phyloP scores from a whole-genome alignment of 495 filamentous ascomycete species.

The Aspergillus homomorphus region DNA sequence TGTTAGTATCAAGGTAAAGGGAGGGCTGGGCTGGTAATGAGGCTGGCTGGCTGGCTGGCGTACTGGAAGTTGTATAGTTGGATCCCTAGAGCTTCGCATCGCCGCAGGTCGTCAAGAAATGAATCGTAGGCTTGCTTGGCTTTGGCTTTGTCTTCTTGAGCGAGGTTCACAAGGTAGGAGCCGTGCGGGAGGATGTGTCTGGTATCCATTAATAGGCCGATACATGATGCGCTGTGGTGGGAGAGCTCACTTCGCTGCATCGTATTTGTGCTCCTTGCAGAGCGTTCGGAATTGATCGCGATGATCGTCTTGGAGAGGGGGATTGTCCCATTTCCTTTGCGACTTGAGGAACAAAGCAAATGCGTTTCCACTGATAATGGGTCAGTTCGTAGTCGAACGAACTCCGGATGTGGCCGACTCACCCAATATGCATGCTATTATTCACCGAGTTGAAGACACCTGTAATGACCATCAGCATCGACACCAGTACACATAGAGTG shows the following conservation, averaged over 20 bases:
- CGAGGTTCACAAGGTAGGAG: constrained; percentile 94
- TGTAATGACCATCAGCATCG: constrained; percentile 24
- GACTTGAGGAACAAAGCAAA: constrained; percentile 95
- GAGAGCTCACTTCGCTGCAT: constrained; percentile 52
- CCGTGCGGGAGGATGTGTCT: constrained; percentile 84
- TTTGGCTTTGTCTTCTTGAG: constrained; percentile 73
- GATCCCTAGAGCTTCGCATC: constrained; percentile 88
- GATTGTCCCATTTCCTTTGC: constrained; percentile 91
- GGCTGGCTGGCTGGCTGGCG: constrained; percentile 12
- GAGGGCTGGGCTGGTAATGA: neutral
- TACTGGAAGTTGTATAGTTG: constrained; percentile 93
- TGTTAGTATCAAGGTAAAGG: constrained; percentile 14
- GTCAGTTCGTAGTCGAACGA: constrained; percentile 9
- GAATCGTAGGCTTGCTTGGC: constrained; percentile 80
- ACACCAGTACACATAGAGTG: neutral
- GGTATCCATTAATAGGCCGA: constrained; percentile 1
- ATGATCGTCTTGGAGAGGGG: constrained; percentile 66
- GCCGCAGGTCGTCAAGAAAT: constrained; percentile 84
- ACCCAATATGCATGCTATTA: constrained; percentile 76
- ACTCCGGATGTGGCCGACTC: constrained; percentile 4
- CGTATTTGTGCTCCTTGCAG: constrained; percentile 68
- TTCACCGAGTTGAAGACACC: constrained; percentile 85
- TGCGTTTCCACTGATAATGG: constrained; percentile 65
- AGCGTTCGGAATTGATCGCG: constrained; percentile 61
- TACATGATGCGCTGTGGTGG: neutral